A percentile compares a stretch with the other conserved stretches of the same genome.
These are phyloP conservation scores for Knufia fluminis DNA, from an alignment of 2,329 filamentous ascomycete genomes.

Conservation along the genomic window DNA sequence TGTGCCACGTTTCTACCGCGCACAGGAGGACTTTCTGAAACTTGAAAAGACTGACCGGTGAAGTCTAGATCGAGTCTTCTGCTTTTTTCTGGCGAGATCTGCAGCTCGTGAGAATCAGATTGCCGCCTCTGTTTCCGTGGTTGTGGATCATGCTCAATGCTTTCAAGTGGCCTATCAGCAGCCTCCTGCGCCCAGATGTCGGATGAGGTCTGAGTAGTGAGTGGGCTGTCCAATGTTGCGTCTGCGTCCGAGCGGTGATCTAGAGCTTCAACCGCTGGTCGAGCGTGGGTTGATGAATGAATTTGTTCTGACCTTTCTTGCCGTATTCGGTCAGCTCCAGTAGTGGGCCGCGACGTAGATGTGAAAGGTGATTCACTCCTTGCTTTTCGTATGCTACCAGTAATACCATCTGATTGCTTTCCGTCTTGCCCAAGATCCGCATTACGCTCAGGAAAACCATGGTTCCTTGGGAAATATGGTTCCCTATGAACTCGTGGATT, in stretches of 20 bases:
- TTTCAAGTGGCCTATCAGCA: constrained; percentile 19
- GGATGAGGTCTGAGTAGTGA: constrained; percentile 9
- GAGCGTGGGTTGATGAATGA: background rate
- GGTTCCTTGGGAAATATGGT: constrained; percentile 1
- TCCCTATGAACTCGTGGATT: constrained; percentile 5
- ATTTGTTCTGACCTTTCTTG: background rate
- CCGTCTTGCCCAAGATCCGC: background rate
- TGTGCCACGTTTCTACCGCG: constrained; percentile 17
- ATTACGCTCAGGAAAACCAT: constrained; percentile 5
- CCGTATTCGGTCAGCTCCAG: background rate
- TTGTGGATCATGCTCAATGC: constrained; percentile 15
- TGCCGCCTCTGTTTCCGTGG: constrained; percentile 17
- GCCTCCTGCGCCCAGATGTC: constrained; percentile 20
- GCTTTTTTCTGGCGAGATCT: constrained; percentile 18
- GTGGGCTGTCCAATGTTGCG: constrained; percentile 13
- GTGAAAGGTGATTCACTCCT: constrained; percentile 3
- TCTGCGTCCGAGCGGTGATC: background rate
- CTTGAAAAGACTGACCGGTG: constrained; percentile 24
- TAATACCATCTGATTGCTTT: background rate
- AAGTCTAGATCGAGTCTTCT: constrained; percentile 26
- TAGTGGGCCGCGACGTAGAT: background rate
- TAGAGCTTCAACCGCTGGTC: background rate
- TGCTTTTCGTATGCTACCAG: background rate
- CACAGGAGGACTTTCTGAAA: constrained; percentile 28
- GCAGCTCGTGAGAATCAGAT: constrained; percentile 12